Evolutionary conservation across 495 filamentous ascomycete genomes (phyloP), one percentile per base, ranked within the genome.

Genomic region (Aspergillus sparsus): DNA sequence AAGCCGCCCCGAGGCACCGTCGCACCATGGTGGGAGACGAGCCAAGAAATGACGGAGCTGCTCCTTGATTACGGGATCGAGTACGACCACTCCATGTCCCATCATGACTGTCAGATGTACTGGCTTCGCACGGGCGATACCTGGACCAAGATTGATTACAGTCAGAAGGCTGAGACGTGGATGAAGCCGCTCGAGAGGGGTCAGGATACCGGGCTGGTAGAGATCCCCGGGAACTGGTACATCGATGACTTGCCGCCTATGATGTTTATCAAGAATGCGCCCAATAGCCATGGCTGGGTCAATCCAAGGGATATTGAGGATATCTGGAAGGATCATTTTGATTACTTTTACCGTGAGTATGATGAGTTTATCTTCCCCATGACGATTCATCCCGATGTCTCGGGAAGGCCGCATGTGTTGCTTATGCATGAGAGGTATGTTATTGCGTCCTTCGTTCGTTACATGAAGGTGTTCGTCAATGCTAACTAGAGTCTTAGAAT

Each of bases 1-100:
- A 91, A 91, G 71, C 85, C 88, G 3, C 90, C 88, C 0, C 73
- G 86, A 7, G 87, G 88, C 3, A 84, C 81, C 46, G 88, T 90
- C 2, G 84, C 84, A 13, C 84, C 83, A 0, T 82, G 78, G 78
- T 92, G 87, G 88, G 83, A 88, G 60, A 86, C 85, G 5, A 82
- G 77, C 61, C 77, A 82, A 49, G 88, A 91, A 66, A 84, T 85
- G 49, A 83, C 86, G 1, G 83, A 88, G 45, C 74, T 90, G 57
- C 71, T 91, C 59, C 76, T 89, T 18, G 80, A 77, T 21, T 89
- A 87, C 63, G 87, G 88, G 0, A 85, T 91, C 27, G 83, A 89
- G 65, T 89, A 89, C 55, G 85, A 87, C 51, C 87, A 89, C 69
- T 83, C 78, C 46, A 86, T 88, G 79, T 83, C 74, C 49, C 85